Evolutionary conservation across 2,329 filamentous ascomycete species (phyloP), one percentile per base, ranked within the genome.

Genomic region (Huntiella moniliformis): DNA sequence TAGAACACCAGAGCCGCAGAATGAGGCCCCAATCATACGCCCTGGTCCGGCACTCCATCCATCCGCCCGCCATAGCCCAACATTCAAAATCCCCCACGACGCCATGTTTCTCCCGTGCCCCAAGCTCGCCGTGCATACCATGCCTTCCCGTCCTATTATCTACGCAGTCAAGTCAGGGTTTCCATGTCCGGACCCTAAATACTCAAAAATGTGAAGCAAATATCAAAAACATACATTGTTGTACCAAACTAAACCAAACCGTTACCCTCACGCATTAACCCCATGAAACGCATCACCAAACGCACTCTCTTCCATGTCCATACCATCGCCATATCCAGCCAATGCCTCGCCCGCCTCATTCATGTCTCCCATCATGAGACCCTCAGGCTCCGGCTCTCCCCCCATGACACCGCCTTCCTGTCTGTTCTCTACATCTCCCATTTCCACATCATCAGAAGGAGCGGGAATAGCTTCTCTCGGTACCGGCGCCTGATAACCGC

Each of bases 231-330:
- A 17, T 39, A 17, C 16, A 17, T 39, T n/a, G 37, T 39, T 39
- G 37, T 12, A 22, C 16, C 22, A 39, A 10, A 39, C 11, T 13
- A 17, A 15, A 39, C 16, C 15, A 16, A 16, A 18, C 22, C 7
- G 16, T 39, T 12, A 39, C 5, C 13, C 22, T 38, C n/a, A 38
- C 7, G 36, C 42, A 48, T 66, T 68, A 10, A 76, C 70, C 4
- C 71, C 74, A 54, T 86, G 81, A 61, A 88, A 84, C 1, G 83
- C 83, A 54, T 91, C 82, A 2, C 82, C 83, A 63, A 91, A 91
- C 1, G 82, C 83, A 33, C 79, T 84, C 55, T 86, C 80, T 40
- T 84, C 80, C 65, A 85, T 71, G 51, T 79, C 79, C 63, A 78
- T 71, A 53, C 71, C 68, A 44, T 78, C 59, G 8, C 22, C 22